phyloP scores from a whole-genome alignment of 257 asterid species.

The Solanum peruvianum region DNA sequence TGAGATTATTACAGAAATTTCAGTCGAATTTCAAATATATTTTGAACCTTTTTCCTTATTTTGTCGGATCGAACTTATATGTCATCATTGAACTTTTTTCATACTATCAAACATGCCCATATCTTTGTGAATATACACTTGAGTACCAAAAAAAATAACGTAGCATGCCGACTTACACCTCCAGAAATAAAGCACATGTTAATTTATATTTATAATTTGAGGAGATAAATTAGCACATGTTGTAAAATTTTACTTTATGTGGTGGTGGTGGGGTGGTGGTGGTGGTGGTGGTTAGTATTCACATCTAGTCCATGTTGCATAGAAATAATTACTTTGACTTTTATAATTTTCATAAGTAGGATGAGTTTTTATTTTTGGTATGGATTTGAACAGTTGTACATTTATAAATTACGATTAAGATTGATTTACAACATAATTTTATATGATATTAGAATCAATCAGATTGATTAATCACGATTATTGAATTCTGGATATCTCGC shows the following conservation, averaged over 20 bases:
- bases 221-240: background rate
- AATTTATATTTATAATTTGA: background rate
- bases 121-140: background rate
- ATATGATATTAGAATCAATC: too few relatives aligned
- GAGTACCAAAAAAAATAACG: background rate
- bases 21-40: too few relatives aligned
- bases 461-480: too few relatives aligned
- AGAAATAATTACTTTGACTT: background rate
- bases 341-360: background rate
- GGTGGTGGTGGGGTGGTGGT: accelerated
- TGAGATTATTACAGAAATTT: too few relatives aligned
- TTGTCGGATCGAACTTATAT: background rate
- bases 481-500: accelerated
- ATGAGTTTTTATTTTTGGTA: too few relatives aligned
- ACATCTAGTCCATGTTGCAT: background rate
- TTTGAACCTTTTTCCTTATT: background rate
- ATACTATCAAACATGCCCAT: background rate
- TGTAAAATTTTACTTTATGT: background rate
- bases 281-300: background rate
- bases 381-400: accelerated
- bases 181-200: background rate
- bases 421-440: too few relatives aligned
- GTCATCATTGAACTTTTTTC: background rate
- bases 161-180: background rate
- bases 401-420: too few relatives aligned